phyloP scores from a whole-genome alignment of 2,329 filamentous ascomycete species.

The Graphilbum ipis-grandicollis region DNA sequence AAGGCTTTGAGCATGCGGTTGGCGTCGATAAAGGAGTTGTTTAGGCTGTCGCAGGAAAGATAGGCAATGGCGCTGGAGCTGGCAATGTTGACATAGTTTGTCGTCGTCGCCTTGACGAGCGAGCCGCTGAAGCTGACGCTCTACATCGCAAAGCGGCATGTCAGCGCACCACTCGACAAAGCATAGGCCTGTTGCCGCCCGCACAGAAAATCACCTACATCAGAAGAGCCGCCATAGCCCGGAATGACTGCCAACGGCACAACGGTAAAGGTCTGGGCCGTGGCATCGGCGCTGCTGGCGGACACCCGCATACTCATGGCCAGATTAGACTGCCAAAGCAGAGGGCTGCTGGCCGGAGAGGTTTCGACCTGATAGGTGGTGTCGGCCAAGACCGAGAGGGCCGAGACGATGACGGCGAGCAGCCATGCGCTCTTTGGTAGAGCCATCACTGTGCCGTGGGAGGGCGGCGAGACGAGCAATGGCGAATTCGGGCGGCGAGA shows the following conservation, averaged over 20 bases:
- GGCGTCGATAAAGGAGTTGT: conserved; percentile 23
- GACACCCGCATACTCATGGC: conserved; percentile 24
- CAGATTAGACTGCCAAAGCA: conserved; percentile 20
- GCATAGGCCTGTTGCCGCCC: not conserved
- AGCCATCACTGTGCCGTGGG: no score
- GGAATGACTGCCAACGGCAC: conserved; percentile 25
- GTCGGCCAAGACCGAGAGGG: conserved; percentile 15
- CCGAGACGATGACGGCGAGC: conserved; percentile 15
- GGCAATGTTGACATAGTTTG: conserved; percentile 22
- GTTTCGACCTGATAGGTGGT: conserved; percentile 12
- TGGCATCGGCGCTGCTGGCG: conserved; percentile 9
- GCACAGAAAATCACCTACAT: conserved; percentile 18
- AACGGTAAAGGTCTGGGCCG: conserved; percentile 20
- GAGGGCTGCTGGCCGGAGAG: conserved; percentile 16
- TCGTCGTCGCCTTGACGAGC: conserved; percentile 23
- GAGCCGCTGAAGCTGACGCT: conserved; percentile 24
- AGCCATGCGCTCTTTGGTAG: conserved; percentile 12
- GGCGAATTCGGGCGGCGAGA: no score
- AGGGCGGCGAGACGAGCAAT: no score
- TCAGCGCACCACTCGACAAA: not conserved
- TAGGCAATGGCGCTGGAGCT: conserved; percentile 28
- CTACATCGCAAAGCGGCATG: conserved; percentile 13
- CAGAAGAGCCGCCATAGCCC: no score
- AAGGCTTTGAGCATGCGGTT: conserved; percentile 32
- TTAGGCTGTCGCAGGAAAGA: conserved; percentile 34